Evolutionary conservation across 352 stramenopile species (phyloP).

Genomic region (Thraustochytrium sp.): DNA sequence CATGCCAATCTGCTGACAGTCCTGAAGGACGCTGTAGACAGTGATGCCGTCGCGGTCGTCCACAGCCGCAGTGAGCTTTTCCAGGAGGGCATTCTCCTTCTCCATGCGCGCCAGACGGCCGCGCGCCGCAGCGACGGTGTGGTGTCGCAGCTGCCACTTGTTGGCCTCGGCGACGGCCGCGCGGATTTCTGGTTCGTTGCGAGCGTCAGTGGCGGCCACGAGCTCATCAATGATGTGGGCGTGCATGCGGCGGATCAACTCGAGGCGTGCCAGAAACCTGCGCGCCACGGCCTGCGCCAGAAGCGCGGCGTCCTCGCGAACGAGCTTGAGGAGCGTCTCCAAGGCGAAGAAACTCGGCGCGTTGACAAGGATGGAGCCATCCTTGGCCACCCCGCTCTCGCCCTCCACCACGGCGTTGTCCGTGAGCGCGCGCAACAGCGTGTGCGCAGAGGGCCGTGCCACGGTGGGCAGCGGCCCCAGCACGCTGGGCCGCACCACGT

Average conservation of each 20-base stretch:
- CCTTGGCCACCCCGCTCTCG: not conserved
- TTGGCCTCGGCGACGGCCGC: not conserved
- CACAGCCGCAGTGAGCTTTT: not conserved
- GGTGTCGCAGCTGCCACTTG: not conserved
- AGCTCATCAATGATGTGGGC: not conserved
- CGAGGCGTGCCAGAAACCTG: not conserved
- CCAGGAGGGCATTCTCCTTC: not conserved
- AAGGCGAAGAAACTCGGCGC: not conserved
- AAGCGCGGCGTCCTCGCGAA: not conserved
- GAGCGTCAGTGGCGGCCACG: not conserved
- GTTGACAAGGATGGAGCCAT: not conserved
- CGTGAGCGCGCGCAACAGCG: not conserved
- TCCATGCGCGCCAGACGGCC: not conserved
- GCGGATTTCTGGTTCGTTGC: not conserved
- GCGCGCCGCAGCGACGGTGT: not conserved
- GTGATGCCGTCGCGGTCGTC: not conserved
- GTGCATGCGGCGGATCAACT: conserved; percentile 34
- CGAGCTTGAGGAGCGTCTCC: not conserved
- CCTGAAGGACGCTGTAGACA: not conserved
- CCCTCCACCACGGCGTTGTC: not conserved
- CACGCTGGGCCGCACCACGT: not conserved
- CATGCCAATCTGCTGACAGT: not conserved
- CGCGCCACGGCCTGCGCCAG: not conserved
- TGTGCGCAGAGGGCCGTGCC: not conserved
- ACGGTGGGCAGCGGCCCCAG: not conserved